These are phyloP conservation scores for Durio zibethinus DNA, from an alignment of 345 rosid species.

Conservation along the genomic window DNA sequence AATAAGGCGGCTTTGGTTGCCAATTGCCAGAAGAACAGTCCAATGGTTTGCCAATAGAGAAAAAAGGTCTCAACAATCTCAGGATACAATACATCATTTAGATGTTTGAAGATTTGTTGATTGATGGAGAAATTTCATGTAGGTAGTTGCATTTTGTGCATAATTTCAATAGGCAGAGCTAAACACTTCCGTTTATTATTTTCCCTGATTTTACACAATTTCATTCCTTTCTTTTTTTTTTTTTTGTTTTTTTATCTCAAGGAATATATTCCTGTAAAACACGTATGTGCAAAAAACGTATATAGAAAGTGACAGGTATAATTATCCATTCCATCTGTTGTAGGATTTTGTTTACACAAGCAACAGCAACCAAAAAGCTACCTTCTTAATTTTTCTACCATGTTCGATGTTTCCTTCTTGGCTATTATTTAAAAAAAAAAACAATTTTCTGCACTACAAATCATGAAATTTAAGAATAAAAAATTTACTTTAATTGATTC, in stretches of 20 bases:
- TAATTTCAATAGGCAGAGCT: background rate
- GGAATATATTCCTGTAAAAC: background rate
- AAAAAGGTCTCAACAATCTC: constrained; percentile 29
- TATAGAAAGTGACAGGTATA: background rate
- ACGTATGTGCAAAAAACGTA: background rate
- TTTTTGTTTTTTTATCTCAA: background rate
- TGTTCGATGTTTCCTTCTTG: background rate
- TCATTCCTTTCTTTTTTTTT: too few relatives aligned
- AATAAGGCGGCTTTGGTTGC: constrained; percentile 59
- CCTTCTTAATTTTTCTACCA: background rate
- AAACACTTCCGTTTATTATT: background rate
- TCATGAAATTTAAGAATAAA: background rate
- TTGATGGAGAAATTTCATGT: background rate
- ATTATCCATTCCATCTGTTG: background rate
- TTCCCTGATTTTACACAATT: background rate
- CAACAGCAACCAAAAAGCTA: background rate
- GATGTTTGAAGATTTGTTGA: constrained; percentile 21
- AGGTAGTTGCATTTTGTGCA: background rate
- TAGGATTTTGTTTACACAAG: background rate
- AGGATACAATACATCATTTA: constrained; percentile 26
- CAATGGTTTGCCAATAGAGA: constrained; percentile 77
- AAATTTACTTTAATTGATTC: too few relatives aligned
- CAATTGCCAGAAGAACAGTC: constrained; percentile 70
- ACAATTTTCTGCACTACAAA: background rate
- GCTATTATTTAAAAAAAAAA: background rate